Base-by-base conservation (phyloP, 495 filamentous ascomycete genomes). In the Penicillium manginii region DNA sequence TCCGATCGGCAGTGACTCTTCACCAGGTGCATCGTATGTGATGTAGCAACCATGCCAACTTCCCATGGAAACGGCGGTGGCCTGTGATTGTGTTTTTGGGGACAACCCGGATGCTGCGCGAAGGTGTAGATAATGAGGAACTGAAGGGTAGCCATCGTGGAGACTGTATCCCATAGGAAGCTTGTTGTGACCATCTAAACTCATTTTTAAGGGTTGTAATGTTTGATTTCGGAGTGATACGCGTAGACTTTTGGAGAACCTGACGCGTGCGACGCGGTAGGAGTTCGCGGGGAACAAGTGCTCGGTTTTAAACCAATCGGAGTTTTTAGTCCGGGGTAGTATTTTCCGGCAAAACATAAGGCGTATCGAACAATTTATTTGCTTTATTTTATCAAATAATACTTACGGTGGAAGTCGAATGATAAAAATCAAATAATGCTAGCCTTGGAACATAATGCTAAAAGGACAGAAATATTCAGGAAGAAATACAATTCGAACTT, bases 11-110 rank as follows among this genome's bases (percentile, higher is more conserved):
- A 55, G 22, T 45, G 58, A 14, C 2, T 45, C 10, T 45, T 23
- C 49, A 2, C 51, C 19, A 8, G n/a, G 29, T 5, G 57, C 60
- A 29, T 70, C 55, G 60, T 61, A 71, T 19, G 70, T 73, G 39
- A 79, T 58, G 60, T 76, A 76, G 43, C 72, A 78, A 11, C 73
- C 76, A 60, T 69, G 77, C 69, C 79, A 81, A 57, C 71, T 78
- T 2, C 75, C 74, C 0, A 48, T 58, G 7, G 70, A 26, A 7
- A 73, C 52, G 19, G 72, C 65, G 15, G 62, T 57, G 2, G 72
- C 73, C 53, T 81, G 72, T 10, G 69, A 74, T 17, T 70, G 57
- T 1, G 69, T 76, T 48, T 71, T 72, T 3, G 73, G 68, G 1
- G 72, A 70, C 33, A 81, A 65, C 14, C 72, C 73, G 4, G 75